These are phyloP conservation scores for Laguncularia racemosa DNA, from an alignment of 345 rosid genomes.

Conservation along the genomic window DNA sequence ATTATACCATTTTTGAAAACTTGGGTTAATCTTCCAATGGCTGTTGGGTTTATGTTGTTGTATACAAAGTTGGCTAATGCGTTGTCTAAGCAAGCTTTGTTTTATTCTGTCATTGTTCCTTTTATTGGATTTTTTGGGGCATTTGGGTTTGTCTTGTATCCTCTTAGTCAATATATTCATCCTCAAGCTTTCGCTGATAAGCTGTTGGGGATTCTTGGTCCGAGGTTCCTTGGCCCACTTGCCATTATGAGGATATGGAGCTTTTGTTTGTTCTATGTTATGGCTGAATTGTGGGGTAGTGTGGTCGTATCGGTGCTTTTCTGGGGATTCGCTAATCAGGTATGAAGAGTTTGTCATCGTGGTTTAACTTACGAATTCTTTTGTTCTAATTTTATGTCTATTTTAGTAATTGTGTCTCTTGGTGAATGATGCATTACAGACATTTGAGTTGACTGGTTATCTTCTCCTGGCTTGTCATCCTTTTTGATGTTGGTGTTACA, in stretches of 20 bases:
- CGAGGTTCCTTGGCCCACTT: conserved; percentile 92
- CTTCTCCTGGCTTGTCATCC: not conserved
- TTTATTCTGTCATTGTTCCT: conserved; percentile 79
- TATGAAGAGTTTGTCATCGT: conserved; percentile 6
- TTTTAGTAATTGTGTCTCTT: too few species aligned
- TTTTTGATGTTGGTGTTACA: not conserved
- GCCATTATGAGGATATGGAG: conserved; percentile 96
- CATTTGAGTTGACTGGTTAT: too few species aligned
- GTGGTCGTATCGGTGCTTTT: conserved; percentile 92
- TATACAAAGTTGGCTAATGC: conserved; percentile 74
- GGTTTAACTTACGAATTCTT: not conserved
- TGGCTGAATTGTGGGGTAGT: conserved; percentile 99
- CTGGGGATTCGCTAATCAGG: conserved; percentile 99
- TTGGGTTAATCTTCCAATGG: conserved; percentile 98
- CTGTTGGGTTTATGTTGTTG: conserved; percentile 87
- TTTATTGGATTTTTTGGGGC: conserved; percentile 91
- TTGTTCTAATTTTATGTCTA: too few species aligned
- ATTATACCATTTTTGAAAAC: conserved; percentile 91
- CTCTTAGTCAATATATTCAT: conserved; percentile 69
- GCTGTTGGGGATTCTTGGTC: conserved; percentile 70
- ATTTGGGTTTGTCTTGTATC: conserved; percentile 84
- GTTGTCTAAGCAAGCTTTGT: conserved; percentile 75
- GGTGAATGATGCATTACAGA: too few species aligned
- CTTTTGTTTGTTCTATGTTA: conserved; percentile 95
- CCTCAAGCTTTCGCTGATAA: conserved; percentile 82